phyloP scores from a whole-genome alignment of 108 stramenopile species.

The Cyclotella choctawhatcheeana region DNA sequence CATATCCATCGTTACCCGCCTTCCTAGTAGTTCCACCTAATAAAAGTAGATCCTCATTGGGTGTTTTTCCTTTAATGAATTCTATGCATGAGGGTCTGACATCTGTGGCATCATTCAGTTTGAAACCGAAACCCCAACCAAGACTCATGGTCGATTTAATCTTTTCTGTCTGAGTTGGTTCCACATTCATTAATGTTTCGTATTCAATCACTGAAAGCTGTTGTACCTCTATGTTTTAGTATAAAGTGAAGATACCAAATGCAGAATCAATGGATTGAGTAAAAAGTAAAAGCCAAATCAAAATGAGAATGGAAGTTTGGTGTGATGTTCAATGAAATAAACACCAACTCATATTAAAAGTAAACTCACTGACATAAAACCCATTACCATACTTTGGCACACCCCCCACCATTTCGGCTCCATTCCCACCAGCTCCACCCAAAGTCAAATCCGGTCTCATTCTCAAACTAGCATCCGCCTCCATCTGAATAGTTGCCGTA shows the following conservation, averaged over 20 bases:
- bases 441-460: slow-evolving; percentile 42
- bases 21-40: slow-evolving; percentile 47
- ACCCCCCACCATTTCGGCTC: slow-evolving; percentile 21
- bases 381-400: slow-evolving; percentile 37
- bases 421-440: slow-evolving; percentile 42
- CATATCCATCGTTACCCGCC: slow-evolving; percentile 18
- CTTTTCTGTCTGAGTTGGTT: slow-evolving; percentile 27
- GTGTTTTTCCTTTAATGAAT: slow-evolving; percentile 45
- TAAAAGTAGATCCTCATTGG: slow-evolving; percentile 42
- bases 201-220: slow-evolving; percentile 33
- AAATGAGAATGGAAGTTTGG: too few relatives aligned
- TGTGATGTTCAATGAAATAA: too few relatives aligned
- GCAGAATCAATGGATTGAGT: neutral
- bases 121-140: slow-evolving; percentile 56
- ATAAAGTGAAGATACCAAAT: neutral
- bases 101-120: slow-evolving; percentile 48
- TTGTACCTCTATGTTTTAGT: slow-evolving; percentile 37
- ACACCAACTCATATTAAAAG: neutral
- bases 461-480: slow-evolving; percentile 33
- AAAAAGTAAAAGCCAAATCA: neutral
- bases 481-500: slow-evolving; percentile 22
- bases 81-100: slow-evolving; percentile 42
- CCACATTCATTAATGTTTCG: slow-evolving; percentile 30
- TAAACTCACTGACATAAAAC: slow-evolving; percentile 41
- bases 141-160: slow-evolving; percentile 36